These are phyloP conservation scores for Papiliotrema fonsecae DNA, from an alignment of 1,284 basidiomycete species.

Conservation along the genomic window DNA sequence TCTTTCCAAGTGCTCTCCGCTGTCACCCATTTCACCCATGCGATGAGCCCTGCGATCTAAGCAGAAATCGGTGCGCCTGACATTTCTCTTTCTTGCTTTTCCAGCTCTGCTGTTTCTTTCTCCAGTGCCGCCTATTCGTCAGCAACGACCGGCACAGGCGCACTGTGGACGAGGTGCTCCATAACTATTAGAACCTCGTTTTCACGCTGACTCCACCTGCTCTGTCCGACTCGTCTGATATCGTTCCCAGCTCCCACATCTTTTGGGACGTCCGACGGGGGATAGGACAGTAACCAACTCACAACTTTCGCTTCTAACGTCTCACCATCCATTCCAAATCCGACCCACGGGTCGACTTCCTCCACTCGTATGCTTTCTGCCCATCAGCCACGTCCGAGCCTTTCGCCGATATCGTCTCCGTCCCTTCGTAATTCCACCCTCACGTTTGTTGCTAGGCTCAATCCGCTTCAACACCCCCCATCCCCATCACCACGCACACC, in stretches of 20 bases:
- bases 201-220: no score
- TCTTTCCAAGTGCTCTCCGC: no score
- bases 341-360: conserved; percentile 30
- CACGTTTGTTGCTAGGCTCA: no score
- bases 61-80: no score
- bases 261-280: background rate
- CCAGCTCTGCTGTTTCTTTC: conserved; percentile 35
- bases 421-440: no score
- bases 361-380: conserved; percentile 24
- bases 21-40: no score
- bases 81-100: no score
- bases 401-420: conserved; percentile 1
- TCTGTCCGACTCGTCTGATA: no score
- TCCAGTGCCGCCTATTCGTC: conserved; percentile 23
- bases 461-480: no score
- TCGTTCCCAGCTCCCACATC: no score
- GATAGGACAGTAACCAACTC: background rate
- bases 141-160: background rate
- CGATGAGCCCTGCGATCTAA: no score
- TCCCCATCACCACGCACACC: background rate
- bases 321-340: conserved; percentile 32
- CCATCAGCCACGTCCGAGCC: background rate
- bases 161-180: background rate
- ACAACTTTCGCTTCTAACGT: conserved; percentile 40
- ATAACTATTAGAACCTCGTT: no score